These are phyloP conservation scores for Tolypocladium pustulatum DNA, from an alignment of 2,329 filamentous ascomycete species.

Conservation along the genomic window DNA sequence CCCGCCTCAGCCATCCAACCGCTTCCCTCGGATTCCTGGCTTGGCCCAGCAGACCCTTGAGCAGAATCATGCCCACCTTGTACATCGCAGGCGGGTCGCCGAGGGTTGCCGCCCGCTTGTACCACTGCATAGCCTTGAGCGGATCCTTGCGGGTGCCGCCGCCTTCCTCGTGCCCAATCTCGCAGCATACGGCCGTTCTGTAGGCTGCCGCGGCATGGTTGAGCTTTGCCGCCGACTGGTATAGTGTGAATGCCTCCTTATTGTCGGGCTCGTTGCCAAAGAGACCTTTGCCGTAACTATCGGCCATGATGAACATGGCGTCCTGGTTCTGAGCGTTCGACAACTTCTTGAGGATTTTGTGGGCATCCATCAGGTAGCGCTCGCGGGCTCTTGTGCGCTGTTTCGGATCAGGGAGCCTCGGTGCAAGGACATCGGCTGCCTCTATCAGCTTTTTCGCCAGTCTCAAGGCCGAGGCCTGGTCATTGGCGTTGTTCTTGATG, in stretches of 20 bases:
- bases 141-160: slow-evolving; percentile 87
- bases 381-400: slow-evolving; percentile 68
- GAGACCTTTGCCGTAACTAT: slow-evolving; percentile 73
- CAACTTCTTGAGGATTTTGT: slow-evolving; percentile 88
- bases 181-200: slow-evolving; percentile 91
- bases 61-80: slow-evolving; percentile 91
- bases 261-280: slow-evolving; percentile 72
- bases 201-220: slow-evolving; percentile 84
- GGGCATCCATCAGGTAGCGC: slow-evolving; percentile 72
- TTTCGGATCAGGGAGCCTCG: slow-evolving; percentile 55
- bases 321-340: slow-evolving; percentile 62
- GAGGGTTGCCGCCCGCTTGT: slow-evolving; percentile 80
- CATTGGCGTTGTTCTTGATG: slow-evolving; percentile 61
- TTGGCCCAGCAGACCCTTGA: slow-evolving; percentile 91
- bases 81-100: slow-evolving; percentile 95
- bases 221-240: slow-evolving; percentile 85
- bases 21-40: slow-evolving; percentile 73
- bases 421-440: slow-evolving; percentile 66
- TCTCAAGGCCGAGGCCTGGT: slow-evolving; percentile 59
- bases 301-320: slow-evolving; percentile 89
- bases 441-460: slow-evolving; percentile 80
- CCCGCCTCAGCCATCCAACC: slow-evolving; percentile 84
- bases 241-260: slow-evolving; percentile 87
- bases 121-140: slow-evolving; percentile 95
- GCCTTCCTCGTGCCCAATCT: slow-evolving; percentile 88